phyloP scores from a whole-genome alignment of 148 eudicot genomes.

The Camellia lanceoleosa region DNA sequence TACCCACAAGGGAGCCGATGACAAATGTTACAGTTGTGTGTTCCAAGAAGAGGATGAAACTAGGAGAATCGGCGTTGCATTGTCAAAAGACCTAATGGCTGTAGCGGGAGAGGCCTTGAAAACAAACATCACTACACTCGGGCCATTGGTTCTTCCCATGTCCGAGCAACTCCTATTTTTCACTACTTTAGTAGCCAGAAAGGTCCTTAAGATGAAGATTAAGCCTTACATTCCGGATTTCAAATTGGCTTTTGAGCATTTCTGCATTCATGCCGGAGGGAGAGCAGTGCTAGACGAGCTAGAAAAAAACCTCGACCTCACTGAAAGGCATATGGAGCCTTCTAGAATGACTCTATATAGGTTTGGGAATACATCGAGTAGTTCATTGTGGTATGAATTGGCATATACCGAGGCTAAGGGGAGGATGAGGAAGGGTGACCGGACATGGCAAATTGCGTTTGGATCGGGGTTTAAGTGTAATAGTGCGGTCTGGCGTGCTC shows the following conservation, averaged over 20 bases:
- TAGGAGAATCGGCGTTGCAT: slow-evolving; percentile 24
- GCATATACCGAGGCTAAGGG: slow-evolving; percentile 47
- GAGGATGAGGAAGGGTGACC: slow-evolving; percentile 35
- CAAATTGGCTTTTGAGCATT: slow-evolving; percentile 38
- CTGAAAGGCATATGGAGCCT: slow-evolving; percentile 42
- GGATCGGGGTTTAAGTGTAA: slow-evolving; percentile 50
- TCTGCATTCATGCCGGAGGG: slow-evolving; percentile 39
- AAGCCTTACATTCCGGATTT: slow-evolving; percentile 40
- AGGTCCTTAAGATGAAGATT: slow-evolving; percentile 31
- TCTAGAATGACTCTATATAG: slow-evolving; percentile 42
- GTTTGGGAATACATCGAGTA: slow-evolving; percentile 49
- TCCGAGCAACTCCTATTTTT: slow-evolving; percentile 38
- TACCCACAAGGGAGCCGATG: slow-evolving; percentile 36
- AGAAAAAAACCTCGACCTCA: slow-evolving; percentile 34
- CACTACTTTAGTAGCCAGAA: slow-evolving; percentile 15
- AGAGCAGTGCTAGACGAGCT: slow-evolving; percentile 41
- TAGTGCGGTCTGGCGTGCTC: slow-evolving; percentile 40
- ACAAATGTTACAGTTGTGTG: slow-evolving; percentile 30
- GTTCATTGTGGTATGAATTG: slow-evolving; percentile 43
- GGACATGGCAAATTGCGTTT: slow-evolving; percentile 46
- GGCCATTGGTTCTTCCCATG: slow-evolving; percentile 43
- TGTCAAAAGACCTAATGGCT: slow-evolving; percentile 36
- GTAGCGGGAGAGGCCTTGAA: slow-evolving; percentile 40
- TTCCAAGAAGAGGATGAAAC: slow-evolving; percentile 35
- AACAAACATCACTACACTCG: slow-evolving; percentile 35